These are phyloP conservation scores for Saturnispora gosingensis DNA, from an alignment of 805 yeast genomes.

Conservation along the genomic window DNA sequence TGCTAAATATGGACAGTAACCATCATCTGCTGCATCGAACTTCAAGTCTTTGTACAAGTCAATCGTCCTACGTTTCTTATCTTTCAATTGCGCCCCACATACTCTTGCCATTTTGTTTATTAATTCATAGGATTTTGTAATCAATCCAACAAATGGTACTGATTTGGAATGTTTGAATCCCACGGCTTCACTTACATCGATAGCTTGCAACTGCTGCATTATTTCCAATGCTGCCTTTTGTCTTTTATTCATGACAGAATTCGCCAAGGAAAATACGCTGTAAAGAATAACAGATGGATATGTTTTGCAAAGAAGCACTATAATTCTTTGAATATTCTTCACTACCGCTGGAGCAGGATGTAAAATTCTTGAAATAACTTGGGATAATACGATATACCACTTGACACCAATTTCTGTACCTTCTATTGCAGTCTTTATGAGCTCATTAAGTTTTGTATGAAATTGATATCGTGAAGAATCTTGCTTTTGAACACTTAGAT, in stretches of 20 bases:
- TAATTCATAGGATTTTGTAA: slow-evolving; percentile 11
- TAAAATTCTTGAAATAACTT: slow-evolving; percentile 67
- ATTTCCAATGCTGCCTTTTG: slow-evolving; percentile 38
- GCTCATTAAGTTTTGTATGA: slow-evolving; percentile 8
- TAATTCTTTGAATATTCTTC: slow-evolving; percentile 45
- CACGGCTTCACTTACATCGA: slow-evolving; percentile 1
- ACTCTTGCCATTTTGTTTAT: not conserved
- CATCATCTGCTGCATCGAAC: slow-evolving; percentile 24
- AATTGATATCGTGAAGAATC: not conserved
- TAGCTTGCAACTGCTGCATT: slow-evolving; percentile 25
- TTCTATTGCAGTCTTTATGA: slow-evolving; percentile 17
- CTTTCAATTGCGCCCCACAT: not conserved
- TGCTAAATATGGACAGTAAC: slow-evolving; percentile 38
- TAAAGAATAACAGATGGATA: slow-evolving; percentile 86
- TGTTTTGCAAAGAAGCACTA: slow-evolving; percentile 44
- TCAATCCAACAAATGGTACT: slow-evolving; percentile 33
- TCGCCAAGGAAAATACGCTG: slow-evolving; percentile 63
- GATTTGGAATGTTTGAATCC: slow-evolving; percentile 12
- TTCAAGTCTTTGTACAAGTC: slow-evolving; percentile 33
- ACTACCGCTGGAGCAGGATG: slow-evolving; percentile 53
- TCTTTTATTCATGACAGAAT: slow-evolving; percentile 45
- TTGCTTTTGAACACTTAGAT: slow-evolving; percentile 1
- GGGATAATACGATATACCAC: slow-evolving; percentile 85
- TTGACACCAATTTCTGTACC: slow-evolving; percentile 27
- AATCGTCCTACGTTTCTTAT: not conserved